Percentiles rank a stretch among this genome's conserved stretches.
Evolutionary conservation across 495 filamentous ascomycete species (phyloP).

Genomic region (Hypoxylon crocopeplum): DNA sequence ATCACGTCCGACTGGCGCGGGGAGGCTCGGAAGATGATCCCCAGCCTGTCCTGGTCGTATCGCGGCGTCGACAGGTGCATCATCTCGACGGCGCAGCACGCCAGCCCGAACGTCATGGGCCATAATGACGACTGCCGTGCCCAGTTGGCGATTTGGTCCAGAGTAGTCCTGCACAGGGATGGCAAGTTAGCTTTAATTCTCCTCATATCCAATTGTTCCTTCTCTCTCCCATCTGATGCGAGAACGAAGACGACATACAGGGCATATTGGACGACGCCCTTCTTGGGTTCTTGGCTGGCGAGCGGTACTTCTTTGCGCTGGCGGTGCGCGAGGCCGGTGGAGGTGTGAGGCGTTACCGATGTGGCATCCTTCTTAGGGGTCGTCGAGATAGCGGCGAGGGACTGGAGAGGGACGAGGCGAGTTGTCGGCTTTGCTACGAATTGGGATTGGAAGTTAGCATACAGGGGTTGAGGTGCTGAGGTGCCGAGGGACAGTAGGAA

Average conservation of each 20-base stretch:
- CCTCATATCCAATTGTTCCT: not conserved
- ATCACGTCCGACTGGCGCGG: slow-evolving; percentile 96
- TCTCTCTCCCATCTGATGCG: not conserved
- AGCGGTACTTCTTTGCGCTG: slow-evolving; percentile 77
- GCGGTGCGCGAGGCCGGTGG: slow-evolving; percentile 49
- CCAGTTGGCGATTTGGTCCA: slow-evolving; percentile 95
- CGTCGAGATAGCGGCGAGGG: slow-evolving; percentile 65
- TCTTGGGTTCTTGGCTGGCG: slow-evolving; percentile 89
- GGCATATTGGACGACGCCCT: slow-evolving; percentile 96
- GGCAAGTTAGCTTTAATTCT: slow-evolving; percentile 11
- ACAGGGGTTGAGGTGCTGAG: too few species aligned
- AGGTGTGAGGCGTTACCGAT: slow-evolving; percentile 50
- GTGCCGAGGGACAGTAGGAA: slow-evolving; percentile 1
- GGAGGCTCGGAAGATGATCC: slow-evolving; percentile 96
- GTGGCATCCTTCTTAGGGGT: slow-evolving; percentile 64
- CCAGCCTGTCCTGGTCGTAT: slow-evolving; percentile 94
- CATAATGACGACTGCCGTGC: slow-evolving; percentile 90
- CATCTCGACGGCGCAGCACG: slow-evolving; percentile 97
- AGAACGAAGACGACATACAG: slow-evolving; percentile 67
- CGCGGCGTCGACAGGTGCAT: slow-evolving; percentile 97
- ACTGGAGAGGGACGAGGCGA: slow-evolving; percentile 65
- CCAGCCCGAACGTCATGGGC: slow-evolving; percentile 98
- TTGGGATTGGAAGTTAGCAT: slow-evolving; percentile 18
- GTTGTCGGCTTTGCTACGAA: slow-evolving; percentile 65
- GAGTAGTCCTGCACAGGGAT: slow-evolving; percentile 69